A percentile compares a stretch with the other conserved stretches of the same genome.
phyloP scores from a whole-genome alignment of 768 basidiomycete genomes.

The Multifurca ochricompacta region DNA sequence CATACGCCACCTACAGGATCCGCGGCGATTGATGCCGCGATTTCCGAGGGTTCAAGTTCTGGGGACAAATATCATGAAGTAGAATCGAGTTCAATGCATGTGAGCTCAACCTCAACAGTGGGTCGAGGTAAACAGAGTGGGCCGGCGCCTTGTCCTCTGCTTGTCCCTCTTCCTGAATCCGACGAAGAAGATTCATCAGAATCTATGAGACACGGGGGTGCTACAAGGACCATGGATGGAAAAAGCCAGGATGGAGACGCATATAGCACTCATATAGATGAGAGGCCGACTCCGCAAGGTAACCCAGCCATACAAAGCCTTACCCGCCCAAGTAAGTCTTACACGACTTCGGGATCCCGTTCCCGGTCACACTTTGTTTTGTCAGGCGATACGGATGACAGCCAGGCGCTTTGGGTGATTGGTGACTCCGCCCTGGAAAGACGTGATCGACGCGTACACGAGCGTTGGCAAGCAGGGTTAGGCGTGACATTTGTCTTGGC shows the following conservation, averaged over 20 bases:
- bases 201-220: neutral
- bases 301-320: neutral
- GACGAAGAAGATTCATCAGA: neutral
- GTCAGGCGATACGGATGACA: neutral
- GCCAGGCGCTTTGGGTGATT: constrained; percentile 5
- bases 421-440: constrained; percentile 4
- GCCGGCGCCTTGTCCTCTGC: neutral
- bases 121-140: neutral
- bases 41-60: neutral
- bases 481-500: constrained; percentile 12
- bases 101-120: neutral
- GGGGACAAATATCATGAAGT: neutral
- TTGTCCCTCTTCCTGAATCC: constrained; percentile 7
- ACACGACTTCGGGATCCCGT: neutral
- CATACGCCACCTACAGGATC: neutral
- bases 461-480: constrained; percentile 12
- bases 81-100: neutral
- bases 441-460: constrained; percentile 3
- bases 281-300: neutral
- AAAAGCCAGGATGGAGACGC: neutral
- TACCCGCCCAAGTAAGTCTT: neutral
- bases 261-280: neutral
- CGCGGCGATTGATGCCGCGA: neutral
- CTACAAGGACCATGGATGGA: neutral
- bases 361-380: neutral